Conservation (phyloP, 495 filamentous ascomycete species). For the Astrothelium macrocarpum region DNA sequence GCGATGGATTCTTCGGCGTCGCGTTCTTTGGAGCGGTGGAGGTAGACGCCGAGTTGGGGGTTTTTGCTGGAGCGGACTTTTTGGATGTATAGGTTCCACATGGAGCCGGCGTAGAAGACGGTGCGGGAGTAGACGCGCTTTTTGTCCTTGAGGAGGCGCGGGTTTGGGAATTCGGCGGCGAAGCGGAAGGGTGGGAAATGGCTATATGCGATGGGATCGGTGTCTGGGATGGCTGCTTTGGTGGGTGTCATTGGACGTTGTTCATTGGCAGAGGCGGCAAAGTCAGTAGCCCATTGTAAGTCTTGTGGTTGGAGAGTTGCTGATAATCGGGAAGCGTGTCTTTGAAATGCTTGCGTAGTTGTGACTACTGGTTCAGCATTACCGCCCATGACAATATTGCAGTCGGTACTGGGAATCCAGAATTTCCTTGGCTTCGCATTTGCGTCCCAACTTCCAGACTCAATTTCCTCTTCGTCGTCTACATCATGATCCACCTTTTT, state of each 20-base stretch:
- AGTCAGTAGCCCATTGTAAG: conserved; percentile 42
- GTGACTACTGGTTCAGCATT: conserved; percentile 36
- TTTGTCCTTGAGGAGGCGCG: conserved; percentile 47
- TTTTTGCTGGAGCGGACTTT: conserved; percentile 46
- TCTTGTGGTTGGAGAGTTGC: conserved; percentile 41
- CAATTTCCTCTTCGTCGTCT: conserved; percentile 26
- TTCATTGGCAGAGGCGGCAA: conserved; percentile 33
- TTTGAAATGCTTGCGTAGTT: conserved; percentile 31
- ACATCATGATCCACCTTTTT: conserved; percentile 9
- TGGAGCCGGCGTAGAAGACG: conserved; percentile 51
- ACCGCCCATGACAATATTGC: conserved; percentile 50
- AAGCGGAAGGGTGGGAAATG: conserved; percentile 52
- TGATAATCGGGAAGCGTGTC: conserved; percentile 34
- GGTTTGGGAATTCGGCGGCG: conserved; percentile 48
- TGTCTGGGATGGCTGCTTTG: conserved; percentile 23
- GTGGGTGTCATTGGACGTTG: conserved; percentile 20
- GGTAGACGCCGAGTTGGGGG: conserved; percentile 49
- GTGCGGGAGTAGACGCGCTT: conserved; percentile 52
- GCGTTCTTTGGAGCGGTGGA: conserved; percentile 50
- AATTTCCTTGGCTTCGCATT: conserved; percentile 46
- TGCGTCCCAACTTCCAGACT: conserved; percentile 42
- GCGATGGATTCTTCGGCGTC: conserved; percentile 38
- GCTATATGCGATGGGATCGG: conserved; percentile 38
- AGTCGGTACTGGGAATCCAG: conserved; percentile 48
- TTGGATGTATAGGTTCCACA: conserved; percentile 57